phyloP scores from a whole-genome alignment of 139 green algal genomes.

The Trebouxia sp. region DNA sequence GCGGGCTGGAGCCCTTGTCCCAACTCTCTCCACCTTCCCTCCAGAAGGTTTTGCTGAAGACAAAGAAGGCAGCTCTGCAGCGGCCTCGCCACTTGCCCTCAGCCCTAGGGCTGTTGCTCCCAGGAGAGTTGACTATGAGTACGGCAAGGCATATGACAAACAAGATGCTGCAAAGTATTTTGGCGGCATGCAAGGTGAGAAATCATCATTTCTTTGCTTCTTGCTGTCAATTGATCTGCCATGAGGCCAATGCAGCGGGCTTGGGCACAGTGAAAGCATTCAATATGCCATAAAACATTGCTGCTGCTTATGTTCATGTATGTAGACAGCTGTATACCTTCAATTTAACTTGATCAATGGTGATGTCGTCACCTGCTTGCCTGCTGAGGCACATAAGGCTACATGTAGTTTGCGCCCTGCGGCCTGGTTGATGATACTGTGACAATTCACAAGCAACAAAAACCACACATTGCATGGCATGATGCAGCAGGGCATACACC shows the following conservation, averaged over 20 bases:
- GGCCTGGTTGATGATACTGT: too few species aligned
- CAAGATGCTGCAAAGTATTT: conserved; percentile 15
- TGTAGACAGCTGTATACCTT: not conserved
- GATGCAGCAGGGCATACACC: too few species aligned
- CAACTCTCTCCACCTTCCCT: not conserved
- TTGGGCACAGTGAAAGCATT: not conserved
- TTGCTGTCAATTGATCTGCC: not conserved
- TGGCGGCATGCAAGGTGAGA: not conserved
- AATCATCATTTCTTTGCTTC: not conserved
- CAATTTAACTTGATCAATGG: not conserved
- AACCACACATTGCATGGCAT: not conserved
- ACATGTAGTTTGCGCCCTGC: not conserved
- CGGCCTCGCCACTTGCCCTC: too few species aligned
- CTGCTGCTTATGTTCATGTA: not conserved
- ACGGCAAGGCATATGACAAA: conserved; percentile 9
- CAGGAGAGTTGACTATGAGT: not conserved
- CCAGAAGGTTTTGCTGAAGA: not conserved
- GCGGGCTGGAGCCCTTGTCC: too few species aligned
- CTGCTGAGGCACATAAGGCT: not conserved
- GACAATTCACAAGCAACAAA: too few species aligned
- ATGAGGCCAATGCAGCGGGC: not conserved
- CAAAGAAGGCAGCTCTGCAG: too few species aligned
- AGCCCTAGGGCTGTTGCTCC: too few species aligned
- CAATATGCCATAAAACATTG: not conserved
- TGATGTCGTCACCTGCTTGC: not conserved